A percentile compares a stretch with the other conserved stretches of the same genome.
Conservation (phyloP, 345 rosid genomes). For the Carallia pectinifolia region DNA sequence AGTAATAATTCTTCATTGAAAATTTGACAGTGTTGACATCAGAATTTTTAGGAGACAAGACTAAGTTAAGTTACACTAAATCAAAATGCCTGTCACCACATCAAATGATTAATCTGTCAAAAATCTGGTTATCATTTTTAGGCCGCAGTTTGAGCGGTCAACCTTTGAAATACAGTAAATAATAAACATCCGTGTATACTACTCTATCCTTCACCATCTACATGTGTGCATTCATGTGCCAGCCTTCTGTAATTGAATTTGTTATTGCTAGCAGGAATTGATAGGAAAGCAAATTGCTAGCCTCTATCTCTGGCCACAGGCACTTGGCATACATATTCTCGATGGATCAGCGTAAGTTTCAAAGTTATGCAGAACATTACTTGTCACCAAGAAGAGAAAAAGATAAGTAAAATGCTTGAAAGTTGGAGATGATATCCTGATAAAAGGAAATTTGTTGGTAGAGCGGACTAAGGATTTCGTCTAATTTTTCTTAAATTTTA, state of each 20-base stretch:
- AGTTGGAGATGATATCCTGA: too few species aligned
- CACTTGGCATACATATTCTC: constrained; percentile 44
- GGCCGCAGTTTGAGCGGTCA: background rate
- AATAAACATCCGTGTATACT: background rate
- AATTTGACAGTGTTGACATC: too few species aligned
- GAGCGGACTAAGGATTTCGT: too few species aligned
- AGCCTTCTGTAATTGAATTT: background rate
- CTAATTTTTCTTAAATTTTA: too few species aligned
- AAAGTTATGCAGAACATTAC: background rate
- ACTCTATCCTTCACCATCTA: too few species aligned
- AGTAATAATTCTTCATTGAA: too few species aligned
- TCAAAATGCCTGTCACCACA: too few species aligned
- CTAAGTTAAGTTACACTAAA: too few species aligned
- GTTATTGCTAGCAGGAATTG: constrained; percentile 35
- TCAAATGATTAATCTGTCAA: too few species aligned
- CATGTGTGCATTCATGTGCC: background rate
- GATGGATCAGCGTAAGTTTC: constrained; percentile 45
- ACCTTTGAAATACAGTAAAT: background rate
- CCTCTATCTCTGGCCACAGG: constrained; percentile 55
- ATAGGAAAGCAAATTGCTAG: constrained; percentile 42
- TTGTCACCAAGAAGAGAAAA: background rate
- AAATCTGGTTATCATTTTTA: too few species aligned
- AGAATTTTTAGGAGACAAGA: too few species aligned
- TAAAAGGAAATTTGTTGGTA: too few species aligned
- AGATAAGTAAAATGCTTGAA: background rate